These are phyloP conservation scores for Platanthera zijinensis DNA, from an alignment of 106 monocot genomes.

Conservation along the genomic window DNA sequence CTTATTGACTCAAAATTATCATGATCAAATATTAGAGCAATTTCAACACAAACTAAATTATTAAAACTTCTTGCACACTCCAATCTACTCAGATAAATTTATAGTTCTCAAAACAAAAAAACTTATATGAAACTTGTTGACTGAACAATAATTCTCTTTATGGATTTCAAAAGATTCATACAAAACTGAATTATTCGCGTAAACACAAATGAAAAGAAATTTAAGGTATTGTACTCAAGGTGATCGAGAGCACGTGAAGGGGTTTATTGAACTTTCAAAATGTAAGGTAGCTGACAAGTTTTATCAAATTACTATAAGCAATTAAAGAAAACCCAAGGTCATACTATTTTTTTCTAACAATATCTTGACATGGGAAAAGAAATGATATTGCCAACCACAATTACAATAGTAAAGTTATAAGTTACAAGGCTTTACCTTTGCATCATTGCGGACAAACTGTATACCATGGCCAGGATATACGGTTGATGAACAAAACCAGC, in stretches of 20 bases:
- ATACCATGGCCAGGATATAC: conserved; percentile 89
- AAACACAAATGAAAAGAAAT: background rate
- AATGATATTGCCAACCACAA: background rate
- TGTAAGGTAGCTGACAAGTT: background rate
- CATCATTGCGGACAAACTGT: conserved; percentile 89
- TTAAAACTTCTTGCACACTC: background rate
- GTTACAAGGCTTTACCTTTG: conserved; percentile 36
- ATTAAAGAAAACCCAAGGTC: background rate
- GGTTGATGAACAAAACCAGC: conserved; percentile 91
- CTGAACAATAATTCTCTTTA: background rate
- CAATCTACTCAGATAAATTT: background rate
- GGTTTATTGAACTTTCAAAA: background rate
- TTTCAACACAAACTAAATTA: background rate
- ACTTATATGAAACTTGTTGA: background rate
- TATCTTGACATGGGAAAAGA: background rate
- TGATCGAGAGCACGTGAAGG: background rate
- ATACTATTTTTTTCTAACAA: background rate
- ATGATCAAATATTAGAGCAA: background rate
- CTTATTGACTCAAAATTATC: background rate
- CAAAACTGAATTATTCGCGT: background rate
- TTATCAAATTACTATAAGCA: background rate
- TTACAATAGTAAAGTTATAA: background rate
- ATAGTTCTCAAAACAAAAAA: background rate
- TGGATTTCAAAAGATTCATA: background rate
- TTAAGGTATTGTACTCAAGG: background rate